Evolutionary conservation across 1,284 basidiomycete species (phyloP).

Genomic region (Ustilago hordei): DNA sequence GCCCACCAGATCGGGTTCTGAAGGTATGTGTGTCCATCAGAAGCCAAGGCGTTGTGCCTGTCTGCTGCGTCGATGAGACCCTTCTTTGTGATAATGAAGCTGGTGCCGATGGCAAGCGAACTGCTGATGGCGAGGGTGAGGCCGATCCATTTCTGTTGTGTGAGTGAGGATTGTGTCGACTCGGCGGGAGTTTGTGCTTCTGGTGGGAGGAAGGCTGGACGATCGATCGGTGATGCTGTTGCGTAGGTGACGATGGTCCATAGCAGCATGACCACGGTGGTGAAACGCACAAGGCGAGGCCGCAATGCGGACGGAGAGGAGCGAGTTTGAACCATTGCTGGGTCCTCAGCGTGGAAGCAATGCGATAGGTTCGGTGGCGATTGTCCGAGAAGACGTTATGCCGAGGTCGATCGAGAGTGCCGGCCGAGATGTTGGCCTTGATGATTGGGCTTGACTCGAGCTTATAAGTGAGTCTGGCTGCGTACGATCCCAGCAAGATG

Average conservation of each 20-base stretch:
- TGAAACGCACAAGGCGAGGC: slow-evolving; percentile 26
- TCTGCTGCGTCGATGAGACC: slow-evolving; percentile 69
- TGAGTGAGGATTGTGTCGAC: slow-evolving; percentile 50
- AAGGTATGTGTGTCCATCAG: slow-evolving; percentile 75
- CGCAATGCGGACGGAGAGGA: slow-evolving; percentile 10
- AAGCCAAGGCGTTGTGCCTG: slow-evolving; percentile 61
- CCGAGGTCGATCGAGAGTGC: not conserved
- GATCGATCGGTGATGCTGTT: slow-evolving; percentile 32
- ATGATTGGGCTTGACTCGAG: not conserved
- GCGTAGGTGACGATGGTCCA: slow-evolving; percentile 23
- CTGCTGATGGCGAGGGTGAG: slow-evolving; percentile 67
- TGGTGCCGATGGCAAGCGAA: slow-evolving; percentile 67
- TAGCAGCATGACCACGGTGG: slow-evolving; percentile 31
- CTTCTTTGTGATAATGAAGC: slow-evolving; percentile 69
- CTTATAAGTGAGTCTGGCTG: not conserved
- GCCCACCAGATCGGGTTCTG: slow-evolving; percentile 98
- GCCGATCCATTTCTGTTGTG: slow-evolving; percentile 68
- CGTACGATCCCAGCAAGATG: not conserved
- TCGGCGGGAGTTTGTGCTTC: slow-evolving; percentile 36
- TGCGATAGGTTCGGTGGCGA: not conserved
- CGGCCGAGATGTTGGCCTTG: not conserved
- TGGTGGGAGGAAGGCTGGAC: slow-evolving; percentile 46
- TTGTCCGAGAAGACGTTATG: not conserved
- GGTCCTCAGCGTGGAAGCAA: not conserved
- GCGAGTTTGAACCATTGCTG: slow-evolving; percentile 9